These are phyloP conservation scores for Penicillium tannophilum DNA, from an alignment of 495 filamentous ascomycete genomes.

Conservation along the genomic window DNA sequence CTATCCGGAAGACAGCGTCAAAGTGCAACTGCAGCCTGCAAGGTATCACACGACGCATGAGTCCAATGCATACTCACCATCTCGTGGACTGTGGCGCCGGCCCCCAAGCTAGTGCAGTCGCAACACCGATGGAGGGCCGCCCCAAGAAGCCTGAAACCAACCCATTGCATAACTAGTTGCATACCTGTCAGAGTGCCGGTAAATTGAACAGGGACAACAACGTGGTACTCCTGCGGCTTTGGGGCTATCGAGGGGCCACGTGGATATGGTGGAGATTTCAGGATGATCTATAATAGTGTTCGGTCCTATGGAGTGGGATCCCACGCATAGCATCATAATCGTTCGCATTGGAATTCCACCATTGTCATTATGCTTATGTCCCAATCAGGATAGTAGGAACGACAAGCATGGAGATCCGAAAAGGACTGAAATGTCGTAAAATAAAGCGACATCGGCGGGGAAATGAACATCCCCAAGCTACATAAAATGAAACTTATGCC, in stretches of 20 bases:
- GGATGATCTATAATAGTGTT: neutral
- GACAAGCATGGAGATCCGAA: neutral
- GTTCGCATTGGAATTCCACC: neutral
- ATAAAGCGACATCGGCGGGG: neutral
- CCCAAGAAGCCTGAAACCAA: conserved; percentile 3
- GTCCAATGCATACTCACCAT: neutral
- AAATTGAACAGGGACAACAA: neutral
- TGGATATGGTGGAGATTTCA: conserved; percentile 1
- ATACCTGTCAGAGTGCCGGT: neutral
- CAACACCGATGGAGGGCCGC: neutral
- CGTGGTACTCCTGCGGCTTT: neutral
- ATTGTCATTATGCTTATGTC: neutral
- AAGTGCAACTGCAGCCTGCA: neutral
- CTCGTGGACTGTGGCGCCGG: neutral
- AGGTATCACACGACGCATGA: neutral
- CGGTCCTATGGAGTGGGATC: neutral
- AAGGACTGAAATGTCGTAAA: neutral
- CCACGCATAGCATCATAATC: neutral
- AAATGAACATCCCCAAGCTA: neutral
- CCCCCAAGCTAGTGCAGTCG: neutral
- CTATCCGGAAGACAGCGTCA: conserved; percentile 4
- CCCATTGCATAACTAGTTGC: neutral
- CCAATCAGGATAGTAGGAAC: neutral
- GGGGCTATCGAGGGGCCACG: conserved; percentile 1
- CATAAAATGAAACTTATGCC: neutral